Base-by-base conservation (phyloP, 768 basidiomycete genomes). In the Pisolithus sp. region DNA sequence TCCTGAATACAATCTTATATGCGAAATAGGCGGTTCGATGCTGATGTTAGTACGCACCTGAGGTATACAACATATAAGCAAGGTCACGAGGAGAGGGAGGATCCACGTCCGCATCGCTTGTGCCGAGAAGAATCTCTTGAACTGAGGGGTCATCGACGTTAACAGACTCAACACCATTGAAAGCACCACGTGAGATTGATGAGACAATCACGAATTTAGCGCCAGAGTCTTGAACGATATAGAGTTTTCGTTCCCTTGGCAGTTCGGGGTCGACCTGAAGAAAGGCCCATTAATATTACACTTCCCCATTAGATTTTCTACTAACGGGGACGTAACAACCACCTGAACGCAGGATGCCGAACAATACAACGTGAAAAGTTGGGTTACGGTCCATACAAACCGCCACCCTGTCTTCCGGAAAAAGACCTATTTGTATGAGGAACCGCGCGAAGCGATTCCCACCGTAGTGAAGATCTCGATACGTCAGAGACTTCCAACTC, bases 231-330 rank as follows among this genome's bases (percentile, higher is more conserved):
- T 61, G 59, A 3, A 69, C 72, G 34, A 78, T 78, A 54, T 71
- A 78, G 15, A 59, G 55, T 55, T 76, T 77, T 41, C 76, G 66
- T 58, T 76, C 76, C 8, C 56, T 44, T 21, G 77, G 77, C 31
- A 78, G 62, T 51, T 77, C 76, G 4, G 77, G 75, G 53, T 78
- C 77, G 48, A 78, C 78, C 77, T 78, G 37, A n/a, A n/a, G 3
- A 40, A 34, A 13, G 23, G 31, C 51, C 38, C 43, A 23, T 50
- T 15, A 52, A 45, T 18, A 28, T 21, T 40, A n/a, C 36, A 46
- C 45, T 52, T 17, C 18, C 12, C 10, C 17, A n/a, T 21, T 20
- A 61, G 71, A 40, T 53, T 6, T 18, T n/a, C 18, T 17, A 54
- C 59, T 42, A 8, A 77, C 77, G 10, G 78, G 75, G 46, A 79